Percentiles rank a stretch among this genome's conserved stretches.
phyloP scores from a whole-genome alignment of 139 green algal species.

The Monoraphidium neglectum region DNA sequence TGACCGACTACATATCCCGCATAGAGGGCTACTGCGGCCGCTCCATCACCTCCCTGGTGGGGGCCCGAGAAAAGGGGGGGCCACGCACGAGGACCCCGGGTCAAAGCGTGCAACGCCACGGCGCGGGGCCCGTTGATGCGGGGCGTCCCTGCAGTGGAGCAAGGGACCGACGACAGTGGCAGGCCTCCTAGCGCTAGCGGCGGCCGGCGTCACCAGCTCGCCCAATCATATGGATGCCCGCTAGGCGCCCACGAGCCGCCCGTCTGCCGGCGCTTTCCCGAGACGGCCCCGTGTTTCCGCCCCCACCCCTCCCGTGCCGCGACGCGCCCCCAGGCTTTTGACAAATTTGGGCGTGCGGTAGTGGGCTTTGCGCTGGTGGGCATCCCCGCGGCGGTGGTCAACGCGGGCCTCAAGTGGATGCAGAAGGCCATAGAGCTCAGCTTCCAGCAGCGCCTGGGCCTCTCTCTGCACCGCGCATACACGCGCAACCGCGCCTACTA shows the following conservation, averaged over 20 bases:
- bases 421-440: slow-evolving; percentile 85
- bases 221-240: too few relatives aligned
- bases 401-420: slow-evolving; percentile 92
- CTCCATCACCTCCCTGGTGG: slow-evolving; percentile 45
- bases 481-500: slow-evolving; percentile 92
- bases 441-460: slow-evolving; percentile 67
- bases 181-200: too few relatives aligned
- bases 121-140: too few relatives aligned
- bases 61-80: neutral
- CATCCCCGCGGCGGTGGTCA: slow-evolving; percentile 85
- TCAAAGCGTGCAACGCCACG: neutral
- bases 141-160: too few relatives aligned
- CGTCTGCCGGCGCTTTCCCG: too few relatives aligned
- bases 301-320: neutral
- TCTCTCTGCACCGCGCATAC: slow-evolving; percentile 86
- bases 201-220: too few relatives aligned
- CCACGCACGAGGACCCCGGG: neutral
- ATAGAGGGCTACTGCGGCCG: slow-evolving; percentile 69
- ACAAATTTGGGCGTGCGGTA: slow-evolving; percentile 50
- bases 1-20: slow-evolving; percentile 81
- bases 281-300: too few relatives aligned
- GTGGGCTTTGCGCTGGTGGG: slow-evolving; percentile 67
- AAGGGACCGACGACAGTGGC: too few relatives aligned
- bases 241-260: too few relatives aligned
- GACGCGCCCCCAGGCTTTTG: slow-evolving; percentile 43